Evolutionary conservation across 257 asterid genomes (phyloP).

Genomic region (Scutellaria galericulata): DNA sequence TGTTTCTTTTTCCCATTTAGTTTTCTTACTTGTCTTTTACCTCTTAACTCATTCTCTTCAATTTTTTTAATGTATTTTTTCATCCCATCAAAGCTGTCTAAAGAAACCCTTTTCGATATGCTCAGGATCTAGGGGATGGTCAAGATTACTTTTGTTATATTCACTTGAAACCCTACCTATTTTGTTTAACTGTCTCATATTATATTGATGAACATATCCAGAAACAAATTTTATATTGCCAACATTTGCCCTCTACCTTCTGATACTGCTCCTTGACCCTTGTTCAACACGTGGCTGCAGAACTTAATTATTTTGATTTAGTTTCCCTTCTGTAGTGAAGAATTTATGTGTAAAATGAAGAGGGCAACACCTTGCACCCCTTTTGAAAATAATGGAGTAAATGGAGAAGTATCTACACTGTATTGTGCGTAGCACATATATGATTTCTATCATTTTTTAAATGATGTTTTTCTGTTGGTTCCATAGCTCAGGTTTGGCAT

Average conservation of each 20-base stretch:
- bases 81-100: neutral
- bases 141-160: neutral
- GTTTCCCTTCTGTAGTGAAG: constrained; percentile 12
- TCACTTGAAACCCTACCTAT: constrained; percentile 7
- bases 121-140: too few species aligned
- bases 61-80: neutral
- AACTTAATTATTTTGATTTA: neutral
- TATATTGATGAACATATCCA: constrained; percentile 6
- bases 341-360: constrained; percentile 11
- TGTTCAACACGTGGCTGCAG: neutral
- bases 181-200: neutral
- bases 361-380: constrained; percentile 26
- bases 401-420: neutral
- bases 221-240: constrained; percentile 3
- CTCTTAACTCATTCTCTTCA: neutral
- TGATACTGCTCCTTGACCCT: constrained; percentile 7
- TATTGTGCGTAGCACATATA: constrained; percentile 18
- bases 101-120: too few species aligned
- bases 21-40: neutral
- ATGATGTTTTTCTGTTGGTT: constrained; percentile 50
- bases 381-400: constrained; percentile 6
- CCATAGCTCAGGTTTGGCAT: constrained; percentile 98
- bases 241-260: neutral
- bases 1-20: too few species aligned
- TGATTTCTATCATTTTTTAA: constrained; percentile 42